Evolutionary conservation across 2,329 filamentous ascomycete species (phyloP).

Genomic region (Davidsoniella virescens): DNA sequence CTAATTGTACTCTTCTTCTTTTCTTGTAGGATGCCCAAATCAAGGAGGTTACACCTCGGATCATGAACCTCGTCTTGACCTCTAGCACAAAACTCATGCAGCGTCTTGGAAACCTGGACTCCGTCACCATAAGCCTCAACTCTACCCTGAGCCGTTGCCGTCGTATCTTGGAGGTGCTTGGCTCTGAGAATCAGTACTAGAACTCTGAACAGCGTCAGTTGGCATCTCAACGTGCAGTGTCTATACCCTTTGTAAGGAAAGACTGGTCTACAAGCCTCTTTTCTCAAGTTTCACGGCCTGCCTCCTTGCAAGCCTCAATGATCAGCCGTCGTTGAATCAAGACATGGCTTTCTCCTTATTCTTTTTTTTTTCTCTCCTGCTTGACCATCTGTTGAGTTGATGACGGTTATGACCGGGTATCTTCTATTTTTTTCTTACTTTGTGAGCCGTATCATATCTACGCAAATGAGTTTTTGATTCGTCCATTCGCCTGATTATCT

Average conservation of each 20-base stretch:
- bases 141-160: slow-evolving; percentile 24
- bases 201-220: not conserved
- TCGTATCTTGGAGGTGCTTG: slow-evolving; percentile 18
- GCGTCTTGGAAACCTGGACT: slow-evolving; percentile 28
- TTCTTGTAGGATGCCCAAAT: slow-evolving; percentile 34
- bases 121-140: slow-evolving; percentile 30
- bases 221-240: no score
- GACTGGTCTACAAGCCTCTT: not conserved
- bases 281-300: not conserved
- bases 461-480: not conserved
- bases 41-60: slow-evolving; percentile 38
- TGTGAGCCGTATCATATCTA: not conserved
- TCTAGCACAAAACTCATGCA: slow-evolving; percentile 37
- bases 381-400: slow-evolving; percentile 1
- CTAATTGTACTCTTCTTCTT: not conserved
- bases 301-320: not conserved
- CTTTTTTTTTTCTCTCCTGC: not conserved
- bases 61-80: slow-evolving; percentile 36
- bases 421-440: not conserved
- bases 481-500: not conserved
- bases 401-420: slow-evolving; percentile 3
- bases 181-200: slow-evolving; percentile 4
- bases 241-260: no score
- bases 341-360: not conserved
- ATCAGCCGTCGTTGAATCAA: not conserved